These are phyloP conservation scores for Coemansia sp. DNA, from an alignment of 192 early-diverging fungal genomes.

Conservation along the genomic window DNA sequence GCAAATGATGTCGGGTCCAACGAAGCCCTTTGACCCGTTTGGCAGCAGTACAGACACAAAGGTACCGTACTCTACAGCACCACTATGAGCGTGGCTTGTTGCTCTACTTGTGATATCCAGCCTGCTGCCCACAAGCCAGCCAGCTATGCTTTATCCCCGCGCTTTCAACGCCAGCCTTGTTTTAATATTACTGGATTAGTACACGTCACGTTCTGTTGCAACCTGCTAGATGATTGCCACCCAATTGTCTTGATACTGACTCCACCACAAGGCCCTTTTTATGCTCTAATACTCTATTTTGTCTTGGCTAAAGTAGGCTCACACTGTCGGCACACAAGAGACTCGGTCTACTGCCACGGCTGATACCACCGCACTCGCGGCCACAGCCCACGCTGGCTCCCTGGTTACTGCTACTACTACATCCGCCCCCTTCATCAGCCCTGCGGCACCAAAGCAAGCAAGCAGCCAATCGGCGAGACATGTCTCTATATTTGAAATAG, in stretches of 20 bases:
- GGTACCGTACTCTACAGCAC: conserved; percentile 16
- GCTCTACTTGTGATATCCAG: background rate
- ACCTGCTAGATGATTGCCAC: background rate
- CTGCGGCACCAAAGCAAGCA: conserved; percentile 12
- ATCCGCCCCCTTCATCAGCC: conserved; percentile 16
- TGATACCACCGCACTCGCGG: background rate
- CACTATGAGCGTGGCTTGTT: background rate
- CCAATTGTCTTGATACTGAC: background rate
- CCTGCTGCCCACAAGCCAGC: background rate
- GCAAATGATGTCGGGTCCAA: conserved; percentile 47
- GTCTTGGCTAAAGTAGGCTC: background rate
- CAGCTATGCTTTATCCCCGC: background rate
- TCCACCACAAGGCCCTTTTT: background rate
- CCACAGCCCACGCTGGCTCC: conserved; percentile 2
- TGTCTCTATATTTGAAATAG: conserved; percentile 49
- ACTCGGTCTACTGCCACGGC: background rate
- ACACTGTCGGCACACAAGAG: background rate
- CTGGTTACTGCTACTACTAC: conserved; percentile 16
- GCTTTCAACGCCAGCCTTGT: background rate
- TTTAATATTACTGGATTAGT: background rate
- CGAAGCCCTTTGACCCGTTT: conserved; percentile 46
- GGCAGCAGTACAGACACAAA: conserved; percentile 30
- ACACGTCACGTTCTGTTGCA: background rate
- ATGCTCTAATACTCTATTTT: background rate
- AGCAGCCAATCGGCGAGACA: conserved; percentile 15